These are phyloP conservation scores for Colletotrichum horii DNA, from an alignment of 2,329 filamentous ascomycete genomes.

Conservation along the genomic window DNA sequence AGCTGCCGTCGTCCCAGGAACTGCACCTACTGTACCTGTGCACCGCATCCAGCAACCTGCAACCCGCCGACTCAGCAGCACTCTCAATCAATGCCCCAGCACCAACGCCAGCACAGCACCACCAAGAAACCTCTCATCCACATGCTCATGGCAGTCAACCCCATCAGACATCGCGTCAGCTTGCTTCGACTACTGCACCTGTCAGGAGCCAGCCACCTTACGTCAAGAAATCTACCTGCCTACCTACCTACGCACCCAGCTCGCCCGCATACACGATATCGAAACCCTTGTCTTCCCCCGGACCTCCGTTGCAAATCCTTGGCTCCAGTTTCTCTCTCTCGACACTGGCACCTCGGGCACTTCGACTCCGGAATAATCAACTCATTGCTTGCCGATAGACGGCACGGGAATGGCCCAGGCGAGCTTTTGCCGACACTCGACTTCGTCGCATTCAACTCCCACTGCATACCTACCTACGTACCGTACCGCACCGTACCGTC, in stretches of 20 bases:
- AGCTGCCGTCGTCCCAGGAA: slow-evolving; percentile 18
- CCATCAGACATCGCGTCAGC: background rate
- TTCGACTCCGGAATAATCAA: background rate
- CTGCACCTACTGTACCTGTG: slow-evolving; percentile 10
- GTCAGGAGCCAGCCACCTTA: slow-evolving; percentile 3
- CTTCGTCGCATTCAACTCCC: background rate
- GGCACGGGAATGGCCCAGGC: background rate
- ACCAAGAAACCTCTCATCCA: background rate
- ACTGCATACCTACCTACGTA: background rate
- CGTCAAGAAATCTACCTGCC: background rate
- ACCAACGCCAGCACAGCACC: background rate
- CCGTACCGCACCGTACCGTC: background rate
- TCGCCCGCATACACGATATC: slow-evolving; percentile 9
- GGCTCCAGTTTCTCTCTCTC: background rate
- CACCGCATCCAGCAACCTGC: slow-evolving; percentile 1
- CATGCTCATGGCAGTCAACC: background rate
- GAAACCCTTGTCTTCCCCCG: slow-evolving; percentile 14
- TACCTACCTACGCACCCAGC: background rate
- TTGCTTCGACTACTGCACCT: background rate
- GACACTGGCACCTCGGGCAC: background rate
- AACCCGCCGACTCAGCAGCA: background rate
- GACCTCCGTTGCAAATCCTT: slow-evolving; percentile 18
- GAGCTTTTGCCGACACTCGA: background rate
- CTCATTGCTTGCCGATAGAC: background rate
- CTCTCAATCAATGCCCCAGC: background rate